These are phyloP conservation scores for Syzygium aqueum DNA, from an alignment of 345 rosid species.

Conservation along the genomic window DNA sequence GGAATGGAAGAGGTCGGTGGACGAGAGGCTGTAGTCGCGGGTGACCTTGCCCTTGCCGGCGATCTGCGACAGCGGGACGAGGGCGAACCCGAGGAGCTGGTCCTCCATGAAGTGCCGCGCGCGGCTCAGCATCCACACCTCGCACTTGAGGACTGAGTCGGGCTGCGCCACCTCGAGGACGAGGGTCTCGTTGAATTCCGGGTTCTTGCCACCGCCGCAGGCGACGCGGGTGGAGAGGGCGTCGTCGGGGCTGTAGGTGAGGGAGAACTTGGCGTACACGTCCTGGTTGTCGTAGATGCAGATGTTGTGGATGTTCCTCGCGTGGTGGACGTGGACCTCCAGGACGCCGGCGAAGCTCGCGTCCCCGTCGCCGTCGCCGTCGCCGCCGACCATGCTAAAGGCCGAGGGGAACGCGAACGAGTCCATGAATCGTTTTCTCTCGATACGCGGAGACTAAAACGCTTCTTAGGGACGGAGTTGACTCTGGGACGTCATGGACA, in stretches of 20 bases:
- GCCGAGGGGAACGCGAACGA: background rate
- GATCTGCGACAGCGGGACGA: slow-evolving; percentile 59
- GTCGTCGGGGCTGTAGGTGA: slow-evolving; percentile 82
- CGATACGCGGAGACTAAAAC: background rate
- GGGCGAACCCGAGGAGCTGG: slow-evolving; percentile 74
- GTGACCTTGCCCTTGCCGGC: slow-evolving; percentile 63
- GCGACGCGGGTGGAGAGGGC: slow-evolving; percentile 66
- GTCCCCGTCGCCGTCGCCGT: background rate
- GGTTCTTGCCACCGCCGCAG: slow-evolving; percentile 87
- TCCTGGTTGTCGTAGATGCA: slow-evolving; percentile 96
- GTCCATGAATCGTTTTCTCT: background rate
- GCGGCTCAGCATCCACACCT: slow-evolving; percentile 87
- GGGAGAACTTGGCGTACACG: slow-evolving; percentile 90
- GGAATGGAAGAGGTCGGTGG: slow-evolving; percentile 91
- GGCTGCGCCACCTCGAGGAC: slow-evolving; percentile 41
- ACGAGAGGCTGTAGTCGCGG: slow-evolving; percentile 65
- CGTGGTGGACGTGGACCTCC: slow-evolving; percentile 74
- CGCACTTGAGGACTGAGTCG: slow-evolving; percentile 87
- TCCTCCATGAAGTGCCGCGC: slow-evolving; percentile 83
- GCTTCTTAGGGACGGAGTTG: background rate
- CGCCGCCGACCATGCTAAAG: background rate
- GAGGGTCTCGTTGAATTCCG: slow-evolving; percentile 65
- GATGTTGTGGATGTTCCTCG: slow-evolving; percentile 94
- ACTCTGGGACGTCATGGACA: background rate
- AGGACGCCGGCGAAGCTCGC: slow-evolving; percentile 27